Evolutionary conservation across 495 filamentous ascomycete species (phyloP), one percentile per base, ranked within the genome.

Genomic region (Neurospora sublineolata): DNA sequence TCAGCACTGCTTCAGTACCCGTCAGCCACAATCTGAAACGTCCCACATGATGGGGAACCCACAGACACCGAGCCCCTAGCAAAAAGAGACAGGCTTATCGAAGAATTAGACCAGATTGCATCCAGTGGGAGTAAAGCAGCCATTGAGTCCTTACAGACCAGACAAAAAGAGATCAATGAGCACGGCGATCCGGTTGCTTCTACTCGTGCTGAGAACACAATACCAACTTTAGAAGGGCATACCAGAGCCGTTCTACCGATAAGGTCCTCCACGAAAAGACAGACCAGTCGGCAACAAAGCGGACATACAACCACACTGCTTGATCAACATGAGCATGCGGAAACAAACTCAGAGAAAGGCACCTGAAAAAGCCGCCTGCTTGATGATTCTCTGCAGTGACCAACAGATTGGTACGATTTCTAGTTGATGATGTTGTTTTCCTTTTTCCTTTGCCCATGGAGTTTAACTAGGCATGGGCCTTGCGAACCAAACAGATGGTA

Each of bases 61-160:
- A 33, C 52, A 64, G 42, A 58, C 0, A 76, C 73, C 67, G 77
- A 76, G 40, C 78, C 73, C 3, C 36, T 64, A 1, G 68, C 77
- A n/a, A 80, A 79, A 67, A 70, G 78, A 58, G 78, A 80, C 42
- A 77, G 69, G 37, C 76, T 78, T 37, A 72, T 67, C 4, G 77
- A 79, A 58, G 78, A 79, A 44, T 68, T 80, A 10, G 75, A 76
- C 6, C 52, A 70, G 11, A 72, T 79, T 71, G 38, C 33, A 18
- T 68, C 69, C 3, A 7, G 12, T 64, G 27, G 27, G 27, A 64
- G 52, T 9, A 64, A 64, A 64, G 52, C 12, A 9, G 27, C 52
- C 12, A 33, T 8, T 3, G 27, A 64, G 14, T 64, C 14, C 23
- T 16, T 64, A 36, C 52, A 33, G 27, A 27, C 27, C 27, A 64